phyloP scores from a whole-genome alignment of 2,329 filamentous ascomycete genomes.

The Colletotrichum endophyticum region DNA sequence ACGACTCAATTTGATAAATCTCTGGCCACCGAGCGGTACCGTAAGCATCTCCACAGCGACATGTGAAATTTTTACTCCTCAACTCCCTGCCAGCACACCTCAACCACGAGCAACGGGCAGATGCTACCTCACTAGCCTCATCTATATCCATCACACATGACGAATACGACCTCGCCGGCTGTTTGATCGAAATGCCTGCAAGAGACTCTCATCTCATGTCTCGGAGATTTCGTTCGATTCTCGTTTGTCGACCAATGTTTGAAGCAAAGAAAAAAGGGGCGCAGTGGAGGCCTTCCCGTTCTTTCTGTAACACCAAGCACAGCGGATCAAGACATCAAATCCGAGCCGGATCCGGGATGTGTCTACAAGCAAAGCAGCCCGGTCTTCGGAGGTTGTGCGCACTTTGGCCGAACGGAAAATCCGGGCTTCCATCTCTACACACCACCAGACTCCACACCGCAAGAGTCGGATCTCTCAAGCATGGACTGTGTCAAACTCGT shows the following conservation, averaged over 20 bases:
- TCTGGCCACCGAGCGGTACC: neutral
- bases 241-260: neutral
- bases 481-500: slow-evolving; percentile 1
- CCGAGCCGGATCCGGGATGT: slow-evolving; percentile 4
- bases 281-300: neutral
- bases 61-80: neutral
- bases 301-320: neutral
- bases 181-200: neutral
- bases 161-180: neutral
- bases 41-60: neutral
- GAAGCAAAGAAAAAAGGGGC: neutral
- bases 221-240: neutral
- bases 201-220: neutral
- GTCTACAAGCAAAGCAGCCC: neutral
- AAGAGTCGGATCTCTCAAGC: slow-evolving; percentile 1
- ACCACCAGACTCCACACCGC: neutral
- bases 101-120: neutral
- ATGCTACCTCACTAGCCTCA: neutral
- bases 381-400: neutral
- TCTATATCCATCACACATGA: neutral
- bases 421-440: neutral
- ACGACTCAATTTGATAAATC: neutral
- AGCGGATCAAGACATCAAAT: neutral
- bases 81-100: neutral
- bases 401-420: neutral